These are phyloP conservation scores for Aspergillus thermomutatus DNA, from an alignment of 2,329 filamentous ascomycete genomes.

Conservation along the genomic window DNA sequence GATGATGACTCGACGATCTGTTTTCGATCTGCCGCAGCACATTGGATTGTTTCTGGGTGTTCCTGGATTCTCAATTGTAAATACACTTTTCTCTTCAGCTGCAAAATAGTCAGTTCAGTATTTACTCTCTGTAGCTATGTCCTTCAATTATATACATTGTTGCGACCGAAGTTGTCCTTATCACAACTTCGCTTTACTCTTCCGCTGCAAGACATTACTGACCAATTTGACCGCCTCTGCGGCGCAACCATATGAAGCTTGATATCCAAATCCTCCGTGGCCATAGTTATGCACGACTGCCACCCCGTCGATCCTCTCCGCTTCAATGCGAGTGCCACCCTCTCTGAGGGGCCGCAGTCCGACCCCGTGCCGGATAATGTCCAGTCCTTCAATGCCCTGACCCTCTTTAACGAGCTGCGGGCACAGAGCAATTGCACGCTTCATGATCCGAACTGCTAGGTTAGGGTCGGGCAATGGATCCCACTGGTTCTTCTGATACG, in stretches of 20 bases:
- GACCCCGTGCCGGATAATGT: conserved; percentile 76
- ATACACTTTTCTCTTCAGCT: neutral
- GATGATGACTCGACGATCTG: neutral
- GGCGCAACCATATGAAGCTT: conserved; percentile 66
- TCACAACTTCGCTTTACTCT: conserved; percentile 32
- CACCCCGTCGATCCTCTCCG: conserved; percentile 61
- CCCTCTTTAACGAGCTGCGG: conserved; percentile 51
- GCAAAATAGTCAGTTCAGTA: neutral
- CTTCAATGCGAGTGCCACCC: conserved; percentile 73
- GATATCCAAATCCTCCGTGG: conserved; percentile 59
- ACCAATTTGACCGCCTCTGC: conserved; percentile 65
- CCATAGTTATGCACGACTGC: conserved; percentile 49
- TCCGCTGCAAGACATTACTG: conserved; percentile 45
- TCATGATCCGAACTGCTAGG: conserved; percentile 80
- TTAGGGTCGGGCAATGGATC: conserved; percentile 74
- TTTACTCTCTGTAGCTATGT: neutral
- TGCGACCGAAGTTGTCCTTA: neutral
- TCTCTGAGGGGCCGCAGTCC: conserved; percentile 73
- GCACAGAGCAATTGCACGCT: conserved; percentile 48
- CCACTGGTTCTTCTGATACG: conserved; percentile 76
- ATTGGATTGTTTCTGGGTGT: neutral
- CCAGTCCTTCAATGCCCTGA: conserved; percentile 65
- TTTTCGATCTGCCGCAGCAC: neutral
- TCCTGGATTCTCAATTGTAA: no score
- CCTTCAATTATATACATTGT: neutral